A percentile compares a stretch with the other conserved stretches of the same genome.
phyloP scores from a whole-genome alignment of 2,329 filamentous ascomycete genomes.

The Sordariomycetes sp. region DNA sequence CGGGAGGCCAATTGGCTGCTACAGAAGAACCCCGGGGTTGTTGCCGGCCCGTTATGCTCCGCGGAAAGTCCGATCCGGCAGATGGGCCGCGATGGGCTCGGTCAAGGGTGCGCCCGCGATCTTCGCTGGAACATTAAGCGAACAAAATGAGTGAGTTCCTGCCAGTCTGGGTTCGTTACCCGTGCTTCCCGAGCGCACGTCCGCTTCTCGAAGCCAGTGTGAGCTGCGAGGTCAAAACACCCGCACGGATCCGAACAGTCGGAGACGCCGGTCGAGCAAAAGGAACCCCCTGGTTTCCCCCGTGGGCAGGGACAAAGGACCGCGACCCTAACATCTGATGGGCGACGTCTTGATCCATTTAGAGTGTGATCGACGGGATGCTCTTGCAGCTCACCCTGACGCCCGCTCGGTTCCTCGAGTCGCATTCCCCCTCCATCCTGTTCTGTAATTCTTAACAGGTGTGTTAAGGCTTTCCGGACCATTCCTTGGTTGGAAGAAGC shows the following conservation, averaged over 20 bases:
- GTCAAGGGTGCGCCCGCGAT: not conserved
- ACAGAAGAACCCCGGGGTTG: not conserved
- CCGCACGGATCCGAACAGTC: not conserved
- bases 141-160: not conserved
- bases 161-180: not conserved
- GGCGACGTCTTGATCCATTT: conserved; percentile 1
- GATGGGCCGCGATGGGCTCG: not conserved
- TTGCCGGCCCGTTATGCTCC: not conserved
- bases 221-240: not conserved
- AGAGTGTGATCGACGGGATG: conserved; percentile 4
- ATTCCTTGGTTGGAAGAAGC: not conserved
- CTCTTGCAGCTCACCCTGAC: not conserved
- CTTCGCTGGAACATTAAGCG: not conserved
- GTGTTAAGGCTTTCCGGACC: not conserved
- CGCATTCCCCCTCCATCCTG: not conserved
- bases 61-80: not conserved
- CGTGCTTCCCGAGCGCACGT: not conserved
- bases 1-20: not conserved
- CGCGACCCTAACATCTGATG: not conserved
- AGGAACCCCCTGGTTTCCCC: not conserved
- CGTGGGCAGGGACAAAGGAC: not conserved
- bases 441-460: not conserved
- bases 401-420: not conserved
- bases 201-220: not conserved
- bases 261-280: not conserved